Evolutionary conservation across 306 rosid genomes (phyloP), one percentile per base, ranked within the genome.

Genomic region (Senna tora): DNA sequence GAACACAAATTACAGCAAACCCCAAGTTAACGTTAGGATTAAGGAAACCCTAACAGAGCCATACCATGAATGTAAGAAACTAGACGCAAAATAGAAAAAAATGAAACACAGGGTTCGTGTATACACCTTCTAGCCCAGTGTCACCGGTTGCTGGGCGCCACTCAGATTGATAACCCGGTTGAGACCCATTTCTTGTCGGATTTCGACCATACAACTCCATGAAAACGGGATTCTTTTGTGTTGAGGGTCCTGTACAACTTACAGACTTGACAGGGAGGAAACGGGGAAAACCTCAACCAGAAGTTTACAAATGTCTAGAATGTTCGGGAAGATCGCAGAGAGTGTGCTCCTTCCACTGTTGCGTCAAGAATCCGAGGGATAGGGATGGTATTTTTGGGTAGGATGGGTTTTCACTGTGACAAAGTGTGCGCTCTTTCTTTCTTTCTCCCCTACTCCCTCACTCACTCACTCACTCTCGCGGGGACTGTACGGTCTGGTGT

Each of bases 131-230:
- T 10, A 89, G 90, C 16, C 81, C 86, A 11, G 91, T 69, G 25
- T 87, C 92, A 14, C 69, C 81, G 15, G 30, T 79, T 2, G 76
- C 80, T 16, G 89, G 81, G 74, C 75, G 82, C 97, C 96, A 92
- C 81, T 89, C 94, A 65, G 81, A 73, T 64, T 81, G 90, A 50
- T 74, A 80, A 6, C 25, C 79, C 73, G 84, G 77, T 69, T 86
- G 86, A 10, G 93, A 81, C 75, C 86, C 93, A 43, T 84, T 92
- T 65, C 90, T 80, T 2, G 67, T 82, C 34, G 86, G 84, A 77
- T 53, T 79, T 33, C 85, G 90, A 13, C 87, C 96, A 86, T 89
- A 92, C 72, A 92, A 50, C 39, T 86, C 90, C 96, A 89, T 89
- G 32, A 7, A 52, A 47, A 65, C 46, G 70, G 53, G 63, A 53